Base-by-base conservation (phyloP, 345 rosid species). In the Brassica cretica region DNA sequence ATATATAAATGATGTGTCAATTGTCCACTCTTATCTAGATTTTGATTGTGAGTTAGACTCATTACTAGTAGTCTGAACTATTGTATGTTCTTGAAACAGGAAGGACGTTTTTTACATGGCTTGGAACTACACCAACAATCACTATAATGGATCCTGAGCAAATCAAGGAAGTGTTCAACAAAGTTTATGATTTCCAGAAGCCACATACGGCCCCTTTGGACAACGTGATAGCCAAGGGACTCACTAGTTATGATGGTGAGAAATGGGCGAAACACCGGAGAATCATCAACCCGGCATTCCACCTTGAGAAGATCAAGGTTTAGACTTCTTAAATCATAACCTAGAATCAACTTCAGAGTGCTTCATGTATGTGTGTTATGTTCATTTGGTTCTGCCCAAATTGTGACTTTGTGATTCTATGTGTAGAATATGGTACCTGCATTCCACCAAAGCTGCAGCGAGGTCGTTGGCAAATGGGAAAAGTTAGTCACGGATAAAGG, bases 241-340 rank as follows among this genome's bases (percentile, higher is more conserved):
- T 53, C 21, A 2, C 24, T 53, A 53, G 19, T 7, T 16, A 53
- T 53, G 60, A 53, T 53, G 60, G 60, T 16, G 60, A 53, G 21
- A 53, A 53, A 53, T 53, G 60, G 60, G 24, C 60, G 3, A 53
- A 53, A 53, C 60, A 53, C 60, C 24, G 60, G 8, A 53, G 24
- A 7, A 53, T 53, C 60, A 53, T 53, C 21, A 53, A 53, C 8
- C 60, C 24, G 16, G 60, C 60, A 15, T 53, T 53, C 60, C 60
- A 53, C 60, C 60, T 53, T 53, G 60, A 53, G 60, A 53, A 53
- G 24, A 53, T 53, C 60, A 53, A 53, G 60, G 60, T 53, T 6
- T 53, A 15, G 60, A 2, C 24, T 6, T 16, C 60, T 51, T 51
- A 51, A 51, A 51, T 5, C 18, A n/a, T 51, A 51, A 51, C 16